phyloP scores from a whole-genome alignment of 2,329 filamentous ascomycete species.

The Penicillium sp. region DNA sequence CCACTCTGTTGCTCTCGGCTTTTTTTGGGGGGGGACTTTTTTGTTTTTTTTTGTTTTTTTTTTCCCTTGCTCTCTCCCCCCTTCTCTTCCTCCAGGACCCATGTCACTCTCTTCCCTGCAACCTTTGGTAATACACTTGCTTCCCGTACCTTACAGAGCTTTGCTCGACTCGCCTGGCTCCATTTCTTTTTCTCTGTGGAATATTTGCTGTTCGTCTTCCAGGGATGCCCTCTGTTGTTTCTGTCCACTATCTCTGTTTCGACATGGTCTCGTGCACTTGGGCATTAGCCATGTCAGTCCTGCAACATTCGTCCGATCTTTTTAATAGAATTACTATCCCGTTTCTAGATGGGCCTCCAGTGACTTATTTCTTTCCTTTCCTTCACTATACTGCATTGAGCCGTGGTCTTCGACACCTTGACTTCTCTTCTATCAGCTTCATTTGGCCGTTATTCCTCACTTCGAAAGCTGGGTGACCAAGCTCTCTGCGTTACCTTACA shows the following conservation, averaged over 20 bases:
- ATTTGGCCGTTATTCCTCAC: neutral
- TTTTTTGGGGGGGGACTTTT: conserved; percentile 3
- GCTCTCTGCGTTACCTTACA: neutral
- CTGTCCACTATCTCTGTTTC: conserved; percentile 23
- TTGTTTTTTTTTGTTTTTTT: conserved; percentile 23
- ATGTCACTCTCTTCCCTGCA: conserved; percentile 19
- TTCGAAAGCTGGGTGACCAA: neutral
- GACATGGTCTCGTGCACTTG: conserved; percentile 34
- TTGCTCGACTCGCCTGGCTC: conserved; percentile 20
- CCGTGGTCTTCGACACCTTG: neutral
- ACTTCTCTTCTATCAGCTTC: neutral
- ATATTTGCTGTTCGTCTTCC: conserved; percentile 27
- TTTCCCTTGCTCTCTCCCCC: conserved; percentile 16
- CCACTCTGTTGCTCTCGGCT: conserved; percentile 21
- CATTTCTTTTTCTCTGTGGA: conserved; percentile 28
- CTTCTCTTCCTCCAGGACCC: conserved; percentile 2
- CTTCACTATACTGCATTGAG: neutral
- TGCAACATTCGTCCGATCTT: conserved; percentile 22
- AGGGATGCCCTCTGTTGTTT: conserved; percentile 28
- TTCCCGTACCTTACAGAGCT: conserved; percentile 28
- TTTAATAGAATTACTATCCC: conserved; percentile 26
- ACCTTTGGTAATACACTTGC: conserved; percentile 19
- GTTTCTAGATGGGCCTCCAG: conserved; percentile 11
- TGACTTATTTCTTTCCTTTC: conserved; percentile 1
- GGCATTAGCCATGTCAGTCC: conserved; percentile 23